A percentile compares a stretch with the other conserved stretches of the same genome.
These are phyloP conservation scores for Geotrichum fermentans DNA, from an alignment of 1,139 yeast genomes.

Conservation along the genomic window DNA sequence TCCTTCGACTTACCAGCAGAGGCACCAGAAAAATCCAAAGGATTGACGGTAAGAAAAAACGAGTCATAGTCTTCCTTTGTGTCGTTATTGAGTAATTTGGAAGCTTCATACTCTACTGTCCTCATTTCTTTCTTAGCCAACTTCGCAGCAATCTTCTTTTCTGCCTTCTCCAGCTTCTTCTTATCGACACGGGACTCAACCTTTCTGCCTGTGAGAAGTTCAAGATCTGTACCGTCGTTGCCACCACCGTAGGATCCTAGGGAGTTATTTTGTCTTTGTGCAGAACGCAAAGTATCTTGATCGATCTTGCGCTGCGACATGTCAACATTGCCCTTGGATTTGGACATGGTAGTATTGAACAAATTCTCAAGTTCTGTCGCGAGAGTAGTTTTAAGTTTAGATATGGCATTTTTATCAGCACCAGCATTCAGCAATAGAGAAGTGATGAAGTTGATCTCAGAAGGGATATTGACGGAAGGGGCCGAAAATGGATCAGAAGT, in stretches of 20 bases:
- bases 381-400: constrained; percentile 45
- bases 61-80: constrained; percentile 78
- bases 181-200: constrained; percentile 92
- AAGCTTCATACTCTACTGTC: constrained; percentile 74
- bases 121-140: constrained; percentile 77
- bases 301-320: constrained; percentile 72
- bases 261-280: constrained; percentile 34
- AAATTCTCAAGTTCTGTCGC: constrained; percentile 50
- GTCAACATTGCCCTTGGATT: constrained; percentile 46
- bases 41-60: constrained; percentile 90
- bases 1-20: constrained; percentile 94
- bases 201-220: constrained; percentile 77
- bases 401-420: constrained; percentile 54
- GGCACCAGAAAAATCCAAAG: constrained; percentile 76
- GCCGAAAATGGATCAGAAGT: constrained; percentile 76
- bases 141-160: constrained; percentile 91
- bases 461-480: constrained; percentile 53
- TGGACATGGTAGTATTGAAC: constrained; percentile 62
- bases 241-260: constrained; percentile 35
- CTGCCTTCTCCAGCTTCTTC: constrained; percentile 95
- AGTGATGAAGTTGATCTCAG: constrained; percentile 63
- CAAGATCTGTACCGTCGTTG: constrained; percentile 75
- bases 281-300: constrained; percentile 36
- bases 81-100: constrained; percentile 67
- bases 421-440: constrained; percentile 75